phyloP scores from a whole-genome alignment of 768 basidiomycete species.

The Pulveroboletus ravenelii region DNA sequence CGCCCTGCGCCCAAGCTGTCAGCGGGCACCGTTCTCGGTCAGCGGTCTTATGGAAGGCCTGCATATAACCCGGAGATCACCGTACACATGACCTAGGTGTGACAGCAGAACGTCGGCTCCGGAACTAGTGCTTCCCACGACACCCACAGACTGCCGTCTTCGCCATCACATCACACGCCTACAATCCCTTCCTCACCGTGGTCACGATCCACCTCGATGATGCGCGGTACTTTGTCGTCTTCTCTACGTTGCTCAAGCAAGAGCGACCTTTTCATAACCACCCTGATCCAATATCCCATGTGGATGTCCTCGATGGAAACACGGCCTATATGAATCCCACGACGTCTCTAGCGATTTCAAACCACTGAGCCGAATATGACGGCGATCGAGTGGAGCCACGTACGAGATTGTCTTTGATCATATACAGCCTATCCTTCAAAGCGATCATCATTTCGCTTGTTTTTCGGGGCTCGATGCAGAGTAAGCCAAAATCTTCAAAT shows the following conservation, averaged over 20 bases:
- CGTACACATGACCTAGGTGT: too few relatives aligned
- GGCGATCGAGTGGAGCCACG: neutral
- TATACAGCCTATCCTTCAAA: constrained; percentile 1
- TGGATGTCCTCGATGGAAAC: constrained; percentile 8
- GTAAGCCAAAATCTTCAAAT: constrained; percentile 9
- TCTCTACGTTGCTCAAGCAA: neutral
- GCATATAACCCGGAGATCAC: too few relatives aligned
- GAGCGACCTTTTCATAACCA: neutral
- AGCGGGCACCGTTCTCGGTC: too few relatives aligned
- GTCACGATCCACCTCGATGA: neutral
- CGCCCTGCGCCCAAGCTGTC: neutral
- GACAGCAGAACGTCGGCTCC: too few relatives aligned
- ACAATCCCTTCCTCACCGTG: neutral
- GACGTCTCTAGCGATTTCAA: neutral
- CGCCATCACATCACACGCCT: neutral
- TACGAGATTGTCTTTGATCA: constrained; percentile 9
- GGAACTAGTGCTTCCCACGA: too few relatives aligned
- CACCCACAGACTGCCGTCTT: too few relatives aligned
- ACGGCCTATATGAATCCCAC: neutral
- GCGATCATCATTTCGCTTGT: neutral
- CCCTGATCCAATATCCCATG: constrained; percentile 17
- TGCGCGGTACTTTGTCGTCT: neutral
- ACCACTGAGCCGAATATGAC: neutral
- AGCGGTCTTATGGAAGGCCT: too few relatives aligned
- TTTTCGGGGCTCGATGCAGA: constrained; percentile 5